Conservation (phyloP, 768 basidiomycete genomes). For the Boletus vermiculosoides region DNA sequence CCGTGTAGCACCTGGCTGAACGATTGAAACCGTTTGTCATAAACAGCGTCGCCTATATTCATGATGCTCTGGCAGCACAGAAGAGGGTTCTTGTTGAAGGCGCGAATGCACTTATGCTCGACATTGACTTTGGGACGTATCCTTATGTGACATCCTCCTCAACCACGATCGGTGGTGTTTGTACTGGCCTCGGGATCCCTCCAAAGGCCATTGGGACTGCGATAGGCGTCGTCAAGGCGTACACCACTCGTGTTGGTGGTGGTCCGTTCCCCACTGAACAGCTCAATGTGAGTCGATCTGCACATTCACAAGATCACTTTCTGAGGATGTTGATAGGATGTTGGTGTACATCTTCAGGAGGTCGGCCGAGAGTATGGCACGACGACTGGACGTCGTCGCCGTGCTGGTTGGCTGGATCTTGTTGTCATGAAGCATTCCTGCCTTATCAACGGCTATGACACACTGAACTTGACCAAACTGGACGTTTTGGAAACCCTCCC, state of each 20-base stretch:
- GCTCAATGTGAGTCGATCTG: conserved; percentile 61
- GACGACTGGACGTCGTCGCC: conserved; percentile 88
- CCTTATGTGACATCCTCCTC: conserved; percentile 96
- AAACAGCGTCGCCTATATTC: conserved; percentile 84
- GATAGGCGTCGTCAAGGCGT: conserved; percentile 96
- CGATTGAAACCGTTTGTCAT: conserved; percentile 85
- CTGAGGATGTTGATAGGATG: conserved; percentile 45
- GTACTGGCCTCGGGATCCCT: conserved; percentile 96
- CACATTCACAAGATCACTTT: neutral
- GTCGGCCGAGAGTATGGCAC: conserved; percentile 90
- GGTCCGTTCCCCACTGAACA: conserved; percentile 98
- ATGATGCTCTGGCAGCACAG: conserved; percentile 68
- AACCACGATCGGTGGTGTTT: conserved; percentile 92
- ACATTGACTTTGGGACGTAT: conserved; percentile 97
- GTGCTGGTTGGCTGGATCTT: conserved; percentile 97
- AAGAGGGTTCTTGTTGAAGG: conserved; percentile 93
- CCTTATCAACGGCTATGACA: conserved; percentile 94
- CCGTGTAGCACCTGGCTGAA: conserved; percentile 68
- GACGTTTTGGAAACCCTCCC: conserved; percentile 83
- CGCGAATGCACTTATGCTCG: conserved; percentile 98
- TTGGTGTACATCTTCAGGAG: conserved; percentile 88
- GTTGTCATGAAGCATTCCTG: conserved; percentile 92
- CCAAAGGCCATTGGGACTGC: conserved; percentile 82
- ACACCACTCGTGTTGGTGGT: conserved; percentile 97
- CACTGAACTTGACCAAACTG: conserved; percentile 92